These are phyloP conservation scores for Fistulinella cinereoalba DNA, from an alignment of 1,284 basidiomycete genomes.

Conservation along the genomic window DNA sequence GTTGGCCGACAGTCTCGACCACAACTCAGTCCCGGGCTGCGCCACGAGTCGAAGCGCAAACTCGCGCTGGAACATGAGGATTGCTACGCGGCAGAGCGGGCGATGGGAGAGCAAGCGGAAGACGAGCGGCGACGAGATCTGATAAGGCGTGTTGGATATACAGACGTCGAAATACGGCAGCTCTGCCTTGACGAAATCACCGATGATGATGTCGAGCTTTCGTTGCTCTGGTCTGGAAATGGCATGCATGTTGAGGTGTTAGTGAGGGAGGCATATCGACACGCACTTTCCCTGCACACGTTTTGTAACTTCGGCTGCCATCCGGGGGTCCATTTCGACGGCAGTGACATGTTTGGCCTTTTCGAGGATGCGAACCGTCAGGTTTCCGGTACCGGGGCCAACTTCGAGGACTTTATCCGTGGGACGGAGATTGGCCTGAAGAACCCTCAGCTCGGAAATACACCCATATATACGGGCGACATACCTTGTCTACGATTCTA, in stretches of 20 bases:
- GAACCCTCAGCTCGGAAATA: conserved; percentile 1
- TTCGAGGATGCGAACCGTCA: conserved; percentile 93
- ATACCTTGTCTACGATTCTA: conserved; percentile 78
- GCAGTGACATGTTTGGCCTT: conserved; percentile 92
- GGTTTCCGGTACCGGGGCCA: conserved; percentile 96
- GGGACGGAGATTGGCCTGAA: conserved; percentile 85
- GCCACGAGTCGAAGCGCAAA: conserved; percentile 94
- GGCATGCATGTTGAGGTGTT: too few species aligned
- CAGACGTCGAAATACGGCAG: conserved; percentile 98
- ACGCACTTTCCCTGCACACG: conserved; percentile 93
- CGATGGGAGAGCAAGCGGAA: conserved; percentile 97
- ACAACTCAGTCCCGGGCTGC: conserved; percentile 79
- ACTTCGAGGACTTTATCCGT: conserved; percentile 98
- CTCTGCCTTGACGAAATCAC: conserved; percentile 96
- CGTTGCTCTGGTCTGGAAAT: conserved; percentile 76
- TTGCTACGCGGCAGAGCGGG: conserved; percentile 89
- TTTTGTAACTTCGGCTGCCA: conserved; percentile 97
- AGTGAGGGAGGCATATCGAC: not conserved
- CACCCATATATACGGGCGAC: conserved; percentile 1
- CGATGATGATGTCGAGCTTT: conserved; percentile 92
- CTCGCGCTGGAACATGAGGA: conserved; percentile 99
- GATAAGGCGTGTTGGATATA: conserved; percentile 98
- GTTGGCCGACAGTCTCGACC: conserved; percentile 95
- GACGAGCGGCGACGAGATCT: conserved; percentile 97
- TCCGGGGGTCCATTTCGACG: conserved; percentile 98